Conservation (phyloP, 805 yeast genomes). For the Ogataea paraovalis region DNA sequence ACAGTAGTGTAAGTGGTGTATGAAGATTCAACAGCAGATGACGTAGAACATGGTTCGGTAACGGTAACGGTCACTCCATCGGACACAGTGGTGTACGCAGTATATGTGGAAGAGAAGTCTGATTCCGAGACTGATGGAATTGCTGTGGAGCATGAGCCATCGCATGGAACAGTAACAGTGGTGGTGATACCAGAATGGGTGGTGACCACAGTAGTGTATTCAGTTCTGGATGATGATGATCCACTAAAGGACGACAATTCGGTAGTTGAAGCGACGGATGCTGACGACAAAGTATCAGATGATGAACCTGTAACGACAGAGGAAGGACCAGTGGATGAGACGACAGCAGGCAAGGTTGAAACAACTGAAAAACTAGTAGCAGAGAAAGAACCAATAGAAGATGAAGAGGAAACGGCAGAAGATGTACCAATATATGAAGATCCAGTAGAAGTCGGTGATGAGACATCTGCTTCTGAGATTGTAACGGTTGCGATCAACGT, state of each 20-base stretch:
- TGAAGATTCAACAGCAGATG: neutral
- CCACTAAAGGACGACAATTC: too few species aligned
- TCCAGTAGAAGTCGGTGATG: neutral
- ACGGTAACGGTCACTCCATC: neutral
- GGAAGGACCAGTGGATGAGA: neutral
- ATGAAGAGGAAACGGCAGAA: neutral
- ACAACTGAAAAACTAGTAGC: slow-evolving; percentile 1
- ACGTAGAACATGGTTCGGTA: neutral
- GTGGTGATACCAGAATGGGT: slow-evolving; percentile 3
- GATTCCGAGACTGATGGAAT: neutral
- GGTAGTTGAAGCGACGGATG: neutral
- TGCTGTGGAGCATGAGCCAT: neutral
- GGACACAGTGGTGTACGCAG: neutral
- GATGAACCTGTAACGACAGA: neutral
- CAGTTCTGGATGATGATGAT: neutral
- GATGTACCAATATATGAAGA: slow-evolving; percentile 6
- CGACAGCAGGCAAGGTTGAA: neutral
- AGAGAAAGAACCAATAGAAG: slow-evolving; percentile 2
- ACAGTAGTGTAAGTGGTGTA: slow-evolving; percentile 8
- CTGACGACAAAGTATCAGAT: neutral
- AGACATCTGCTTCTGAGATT: slow-evolving; percentile 11
- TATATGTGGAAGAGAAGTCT: neutral
- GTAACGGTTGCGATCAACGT: slow-evolving; percentile 8
- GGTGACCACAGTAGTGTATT: neutral
- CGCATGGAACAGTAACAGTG: slow-evolving; percentile 8